These are phyloP conservation scores for Boletus insuetus DNA, from an alignment of 768 basidiomycete genomes.

Conservation along the genomic window DNA sequence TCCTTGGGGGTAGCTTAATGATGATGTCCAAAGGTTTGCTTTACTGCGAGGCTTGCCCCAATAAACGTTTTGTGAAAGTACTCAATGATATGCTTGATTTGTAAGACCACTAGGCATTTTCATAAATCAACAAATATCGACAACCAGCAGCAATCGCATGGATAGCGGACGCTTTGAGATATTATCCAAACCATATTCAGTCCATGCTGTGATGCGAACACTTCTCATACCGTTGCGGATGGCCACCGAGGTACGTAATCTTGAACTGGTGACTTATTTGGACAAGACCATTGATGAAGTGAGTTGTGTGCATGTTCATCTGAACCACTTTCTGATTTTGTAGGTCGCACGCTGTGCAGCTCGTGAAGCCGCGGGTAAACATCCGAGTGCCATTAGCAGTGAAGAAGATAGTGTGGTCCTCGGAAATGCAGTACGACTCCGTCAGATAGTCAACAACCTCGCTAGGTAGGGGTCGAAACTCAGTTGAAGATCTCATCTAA, in stretches of 20 bases:
- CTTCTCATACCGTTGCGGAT: slow-evolving; percentile 67
- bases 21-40: slow-evolving; percentile 83
- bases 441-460: slow-evolving; percentile 83
- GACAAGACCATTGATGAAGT: slow-evolving; percentile 68
- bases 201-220: slow-evolving; percentile 75
- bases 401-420: slow-evolving; percentile 67
- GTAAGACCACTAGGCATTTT: slow-evolving; percentile 37
- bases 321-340: background rate
- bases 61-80: slow-evolving; percentile 38
- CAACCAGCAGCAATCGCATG: slow-evolving; percentile 63
- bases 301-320: background rate
- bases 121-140: background rate
- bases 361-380: slow-evolving; percentile 58
- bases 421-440: slow-evolving; percentile 78
- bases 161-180: slow-evolving; percentile 83
- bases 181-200: slow-evolving; percentile 62
- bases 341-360: slow-evolving; percentile 60
- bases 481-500: background rate
- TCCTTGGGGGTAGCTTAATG: slow-evolving; percentile 73
- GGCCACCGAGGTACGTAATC: slow-evolving; percentile 61
- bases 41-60: background rate
- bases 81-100: slow-evolving; percentile 81
- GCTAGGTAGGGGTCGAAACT: slow-evolving; percentile 47
- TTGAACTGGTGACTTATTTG: slow-evolving; percentile 66
- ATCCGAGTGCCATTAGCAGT: slow-evolving; percentile 7